Conservation (phyloP, 1,139 yeast genomes). For the Diutina neorugosa region DNA sequence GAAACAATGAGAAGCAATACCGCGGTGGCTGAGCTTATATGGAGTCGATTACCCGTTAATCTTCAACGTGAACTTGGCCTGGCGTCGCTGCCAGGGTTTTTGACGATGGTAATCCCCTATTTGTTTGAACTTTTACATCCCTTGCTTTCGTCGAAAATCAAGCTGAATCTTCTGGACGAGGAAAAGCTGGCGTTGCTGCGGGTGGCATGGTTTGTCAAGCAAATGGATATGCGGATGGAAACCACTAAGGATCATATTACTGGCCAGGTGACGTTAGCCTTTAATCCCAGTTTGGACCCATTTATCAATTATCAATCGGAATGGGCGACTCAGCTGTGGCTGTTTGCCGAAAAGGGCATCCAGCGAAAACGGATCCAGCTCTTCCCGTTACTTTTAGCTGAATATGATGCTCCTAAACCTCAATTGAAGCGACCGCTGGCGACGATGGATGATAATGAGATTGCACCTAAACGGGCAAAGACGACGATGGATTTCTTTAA, state of each 20-base stretch:
- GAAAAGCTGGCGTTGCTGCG: slow-evolving; percentile 19
- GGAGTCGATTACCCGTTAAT: slow-evolving; percentile 18
- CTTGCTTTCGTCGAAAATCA: slow-evolving; percentile 13
- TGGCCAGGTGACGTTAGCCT: slow-evolving; percentile 17
- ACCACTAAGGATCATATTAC: slow-evolving; percentile 23
- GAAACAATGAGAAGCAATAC: slow-evolving; percentile 22
- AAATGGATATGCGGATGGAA: slow-evolving; percentile 20
- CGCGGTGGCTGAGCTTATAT: slow-evolving; percentile 15
- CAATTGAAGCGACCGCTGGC: slow-evolving; percentile 7
- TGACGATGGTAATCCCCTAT: not conserved
- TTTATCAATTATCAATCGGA: slow-evolving; percentile 9
- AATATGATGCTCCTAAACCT: slow-evolving; percentile 14
- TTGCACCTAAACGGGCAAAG: slow-evolving; percentile 13
- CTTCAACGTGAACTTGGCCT: slow-evolving; percentile 9
- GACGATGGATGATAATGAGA: not conserved
- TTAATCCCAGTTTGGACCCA: slow-evolving; percentile 26
- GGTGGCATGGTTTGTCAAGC: slow-evolving; percentile 17
- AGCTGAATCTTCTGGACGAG: slow-evolving; percentile 12
- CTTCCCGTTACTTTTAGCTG: slow-evolving; percentile 29
- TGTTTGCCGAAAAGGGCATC: slow-evolving; percentile 11
- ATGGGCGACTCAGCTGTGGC: slow-evolving; percentile 11
- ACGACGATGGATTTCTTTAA: slow-evolving; percentile 28
- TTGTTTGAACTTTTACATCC: slow-evolving; percentile 6
- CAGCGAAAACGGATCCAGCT: slow-evolving; percentile 22
- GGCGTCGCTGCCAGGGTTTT: not conserved